A percentile compares a stretch with the other conserved stretches of the same genome.
These are phyloP conservation scores for Fusarium palustre DNA, from an alignment of 2,329 filamentous ascomycete species.

Conservation along the genomic window DNA sequence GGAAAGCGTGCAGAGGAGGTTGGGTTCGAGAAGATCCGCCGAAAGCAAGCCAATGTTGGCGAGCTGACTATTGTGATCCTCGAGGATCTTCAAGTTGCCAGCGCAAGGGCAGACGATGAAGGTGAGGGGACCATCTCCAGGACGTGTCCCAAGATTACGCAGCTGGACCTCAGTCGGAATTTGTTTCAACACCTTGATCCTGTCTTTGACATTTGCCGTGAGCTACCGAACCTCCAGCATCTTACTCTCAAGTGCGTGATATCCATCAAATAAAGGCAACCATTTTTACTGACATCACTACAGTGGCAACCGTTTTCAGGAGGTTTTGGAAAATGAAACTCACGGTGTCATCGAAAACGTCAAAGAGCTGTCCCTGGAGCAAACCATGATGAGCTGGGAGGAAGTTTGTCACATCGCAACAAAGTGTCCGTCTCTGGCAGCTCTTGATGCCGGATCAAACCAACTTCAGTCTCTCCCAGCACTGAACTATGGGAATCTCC, in stretches of 20 bases:
- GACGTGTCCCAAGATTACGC: conserved; percentile 74
- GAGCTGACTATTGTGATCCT: conserved; percentile 85
- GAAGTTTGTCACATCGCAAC: conserved; percentile 67
- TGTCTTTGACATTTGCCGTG: conserved; percentile 76
- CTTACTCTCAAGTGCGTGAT: conserved; percentile 77
- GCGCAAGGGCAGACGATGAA: conserved; percentile 49
- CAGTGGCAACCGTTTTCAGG: conserved; percentile 79
- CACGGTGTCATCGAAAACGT: conserved; percentile 62
- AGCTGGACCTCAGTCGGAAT: conserved; percentile 89
- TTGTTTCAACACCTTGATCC: conserved; percentile 76
- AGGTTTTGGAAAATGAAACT: conserved; percentile 53
- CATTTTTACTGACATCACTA: conserved; percentile 26
- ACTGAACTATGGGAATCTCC: conserved; percentile 55
- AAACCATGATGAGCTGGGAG: conserved; percentile 74
- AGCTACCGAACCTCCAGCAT: conserved; percentile 73
- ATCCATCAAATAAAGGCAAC: not conserved
- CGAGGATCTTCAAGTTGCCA: conserved; percentile 76
- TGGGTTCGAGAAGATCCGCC: conserved; percentile 92
- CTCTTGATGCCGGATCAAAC: conserved; percentile 68
- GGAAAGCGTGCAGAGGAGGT: conserved; percentile 92
- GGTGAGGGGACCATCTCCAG: conserved; percentile 56
- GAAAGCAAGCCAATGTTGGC: conserved; percentile 79
- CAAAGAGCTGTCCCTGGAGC: conserved; percentile 72
- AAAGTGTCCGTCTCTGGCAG: conserved; percentile 65
- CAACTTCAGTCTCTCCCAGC: conserved; percentile 65